Evolutionary conservation across 1,139 yeast species (phyloP), one percentile per base, ranked within the genome.

Genomic region (Zygoascus hellenicus): DNA sequence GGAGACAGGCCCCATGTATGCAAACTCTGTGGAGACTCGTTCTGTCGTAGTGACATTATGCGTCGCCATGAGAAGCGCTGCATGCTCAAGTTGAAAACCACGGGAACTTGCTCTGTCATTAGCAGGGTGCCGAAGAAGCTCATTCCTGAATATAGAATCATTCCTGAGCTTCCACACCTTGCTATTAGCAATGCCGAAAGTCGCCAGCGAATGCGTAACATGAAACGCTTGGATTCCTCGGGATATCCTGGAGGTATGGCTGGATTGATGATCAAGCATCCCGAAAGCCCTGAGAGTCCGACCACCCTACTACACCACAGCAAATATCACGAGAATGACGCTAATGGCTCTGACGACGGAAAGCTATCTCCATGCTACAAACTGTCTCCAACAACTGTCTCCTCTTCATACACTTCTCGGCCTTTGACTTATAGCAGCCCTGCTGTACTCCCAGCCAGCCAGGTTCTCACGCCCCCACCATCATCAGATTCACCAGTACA

Each of bases 1-100:
- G 66, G 66, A 19, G 55, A 58, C 37, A 51, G 60, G 37, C 64
- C 65, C 6, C 60, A 60, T 45, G 56, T 51, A 10, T 62, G 66
- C 46, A 50, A 50, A 11, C 51, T 54, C 42, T 62, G 66, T 50
- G 38, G 49, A 6, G 56, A 56, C 19, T 50, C 56, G 15, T 62
- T 61, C 48, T 53, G 61, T 14, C 48, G 66, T 33, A 60, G 62
- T 13, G 65, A 61, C 42, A 61, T 61, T 30, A 47, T 59, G 32
- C 59, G 57, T 45, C 51, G 65, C 9, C 65, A 61, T 45, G 52
- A 54, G 35, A 50, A 55, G 39, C 49, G 59, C 26, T 58, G 61
- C 44, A 43, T 53, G 13, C 30, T 50, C 30, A 57, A 55, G 44
- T 50, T 51, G 26, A 48, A 45, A 15, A 47, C 39, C 13, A 54